phyloP scores from a whole-genome alignment of 228 moss, liverwort and hornwort genomes.

The Sphagnum magellanicum region DNA sequence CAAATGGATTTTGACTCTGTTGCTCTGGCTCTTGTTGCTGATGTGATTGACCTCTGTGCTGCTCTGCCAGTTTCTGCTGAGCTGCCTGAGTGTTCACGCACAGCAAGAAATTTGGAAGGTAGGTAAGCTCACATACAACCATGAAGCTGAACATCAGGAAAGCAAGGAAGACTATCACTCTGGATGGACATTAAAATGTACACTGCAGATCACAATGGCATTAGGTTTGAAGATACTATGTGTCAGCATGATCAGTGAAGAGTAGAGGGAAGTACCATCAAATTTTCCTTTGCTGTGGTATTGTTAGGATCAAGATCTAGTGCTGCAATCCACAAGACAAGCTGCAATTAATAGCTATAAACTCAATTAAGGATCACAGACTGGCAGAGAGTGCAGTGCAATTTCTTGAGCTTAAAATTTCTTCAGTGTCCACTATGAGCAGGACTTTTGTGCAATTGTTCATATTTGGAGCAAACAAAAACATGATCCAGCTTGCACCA shows the following conservation, averaged over 20 bases:
- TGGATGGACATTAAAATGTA: too few species aligned
- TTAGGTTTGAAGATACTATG: too few species aligned
- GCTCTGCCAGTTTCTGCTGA: conserved; percentile 45
- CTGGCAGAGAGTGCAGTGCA: neutral
- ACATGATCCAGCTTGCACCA: neutral
- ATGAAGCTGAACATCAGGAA: too few species aligned
- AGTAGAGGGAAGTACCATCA: conserved; percentile 20
- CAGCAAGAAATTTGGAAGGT: too few species aligned
- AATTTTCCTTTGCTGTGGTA: conserved; percentile 32
- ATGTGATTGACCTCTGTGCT: neutral
- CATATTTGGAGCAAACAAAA: neutral
- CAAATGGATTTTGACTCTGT: conserved; percentile 2
- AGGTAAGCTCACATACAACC: too few species aligned
- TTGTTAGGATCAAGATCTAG: conserved; percentile 48
- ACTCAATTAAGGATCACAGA: neutral
- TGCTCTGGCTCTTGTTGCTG: conserved; percentile 3
- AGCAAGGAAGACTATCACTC: too few species aligned
- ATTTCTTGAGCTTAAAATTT: neutral
- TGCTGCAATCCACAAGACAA: conserved; percentile 15
- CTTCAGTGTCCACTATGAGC: too few species aligned
- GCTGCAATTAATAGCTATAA: too few species aligned
- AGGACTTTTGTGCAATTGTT: too few species aligned
- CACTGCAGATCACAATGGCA: too few species aligned
- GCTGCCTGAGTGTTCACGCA: conserved; percentile 16
- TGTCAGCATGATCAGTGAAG: too few species aligned